phyloP scores from a whole-genome alignment of 2,329 filamentous ascomycete genomes.

The Microcyclospora pomicola region DNA sequence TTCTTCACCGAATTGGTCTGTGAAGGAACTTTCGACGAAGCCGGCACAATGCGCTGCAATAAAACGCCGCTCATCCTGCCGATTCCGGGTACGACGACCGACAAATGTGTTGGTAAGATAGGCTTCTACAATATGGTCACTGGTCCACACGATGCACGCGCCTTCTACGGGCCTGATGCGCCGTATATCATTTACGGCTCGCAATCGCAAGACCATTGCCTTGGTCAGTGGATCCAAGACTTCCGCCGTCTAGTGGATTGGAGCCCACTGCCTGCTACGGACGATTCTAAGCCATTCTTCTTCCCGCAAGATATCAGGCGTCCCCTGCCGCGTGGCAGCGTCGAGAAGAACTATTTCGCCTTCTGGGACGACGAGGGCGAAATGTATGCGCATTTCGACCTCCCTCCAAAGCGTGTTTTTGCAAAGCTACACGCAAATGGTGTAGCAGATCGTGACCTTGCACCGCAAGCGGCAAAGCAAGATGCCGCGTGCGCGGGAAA shows the following conservation, averaged over 20 bases:
- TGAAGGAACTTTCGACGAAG: conserved; percentile 32
- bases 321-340: conserved; percentile 28
- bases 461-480: conserved; percentile 14
- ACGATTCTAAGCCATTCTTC: conserved; percentile 22
- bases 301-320: conserved; percentile 38
- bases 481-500: conserved; percentile 36
- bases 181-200: conserved; percentile 43
- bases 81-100: conserved; percentile 32
- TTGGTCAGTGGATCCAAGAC: conserved; percentile 44
- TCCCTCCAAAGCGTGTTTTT: conserved; percentile 37
- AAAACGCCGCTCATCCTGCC: conserved; percentile 30
- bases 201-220: conserved; percentile 41
- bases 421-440: conserved; percentile 34
- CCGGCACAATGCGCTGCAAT: conserved; percentile 31
- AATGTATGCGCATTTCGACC: conserved; percentile 41
- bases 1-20: conserved; percentile 32
- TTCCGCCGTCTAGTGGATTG: conserved; percentile 35
- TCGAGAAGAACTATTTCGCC: conserved; percentile 51
- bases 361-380: conserved; percentile 41
- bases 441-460: conserved; percentile 35
- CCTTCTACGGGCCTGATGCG: conserved; percentile 39
- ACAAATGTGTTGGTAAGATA: conserved; percentile 34
- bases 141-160: conserved; percentile 45
- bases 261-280: conserved; percentile 9
- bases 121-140: conserved; percentile 31